Conservation (phyloP, 352 stramenopile genomes). For the Pythium vanterpoolii region DNA sequence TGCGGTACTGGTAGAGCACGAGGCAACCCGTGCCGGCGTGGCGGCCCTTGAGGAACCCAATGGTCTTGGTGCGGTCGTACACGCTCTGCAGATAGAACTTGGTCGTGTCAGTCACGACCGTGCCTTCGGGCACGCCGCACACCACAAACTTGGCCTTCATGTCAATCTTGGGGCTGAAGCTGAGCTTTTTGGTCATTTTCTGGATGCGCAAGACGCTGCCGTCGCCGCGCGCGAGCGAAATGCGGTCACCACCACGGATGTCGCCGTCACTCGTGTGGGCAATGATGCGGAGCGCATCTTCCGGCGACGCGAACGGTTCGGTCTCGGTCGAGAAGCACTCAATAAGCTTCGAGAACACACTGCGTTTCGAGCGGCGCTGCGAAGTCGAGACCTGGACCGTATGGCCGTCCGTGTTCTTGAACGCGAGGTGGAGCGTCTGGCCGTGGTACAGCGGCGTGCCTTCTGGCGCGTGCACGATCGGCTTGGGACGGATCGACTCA, state of each 20-base stretch:
- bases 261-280: slow-evolving; percentile 50
- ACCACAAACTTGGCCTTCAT: slow-evolving; percentile 65
- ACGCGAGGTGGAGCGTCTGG: slow-evolving; percentile 51
- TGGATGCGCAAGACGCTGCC: slow-evolving; percentile 57
- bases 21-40: slow-evolving; percentile 39
- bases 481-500: slow-evolving; percentile 18
- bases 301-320: slow-evolving; percentile 29
- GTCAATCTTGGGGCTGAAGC: slow-evolving; percentile 65
- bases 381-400: slow-evolving; percentile 45
- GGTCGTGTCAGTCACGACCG: slow-evolving; percentile 52
- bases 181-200: slow-evolving; percentile 58
- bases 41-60: slow-evolving; percentile 51
- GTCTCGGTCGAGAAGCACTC: slow-evolving; percentile 34
- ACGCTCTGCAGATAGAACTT: slow-evolving; percentile 72
- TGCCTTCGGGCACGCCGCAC: slow-evolving; percentile 55
- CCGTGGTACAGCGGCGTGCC: slow-evolving; percentile 46
- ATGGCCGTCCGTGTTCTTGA: slow-evolving; percentile 43
- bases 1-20: slow-evolving; percentile 52
- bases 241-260: slow-evolving; percentile 54
- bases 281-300: slow-evolving; percentile 56
- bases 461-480: slow-evolving; percentile 19
- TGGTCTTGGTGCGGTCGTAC: slow-evolving; percentile 64
- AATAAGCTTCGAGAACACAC: slow-evolving; percentile 54
- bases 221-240: slow-evolving; percentile 56
- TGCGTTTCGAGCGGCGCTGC: slow-evolving; percentile 34